These are phyloP conservation scores for Fusarium burgessii DNA, from an alignment of 2,329 filamentous ascomycete species.

Conservation along the genomic window DNA sequence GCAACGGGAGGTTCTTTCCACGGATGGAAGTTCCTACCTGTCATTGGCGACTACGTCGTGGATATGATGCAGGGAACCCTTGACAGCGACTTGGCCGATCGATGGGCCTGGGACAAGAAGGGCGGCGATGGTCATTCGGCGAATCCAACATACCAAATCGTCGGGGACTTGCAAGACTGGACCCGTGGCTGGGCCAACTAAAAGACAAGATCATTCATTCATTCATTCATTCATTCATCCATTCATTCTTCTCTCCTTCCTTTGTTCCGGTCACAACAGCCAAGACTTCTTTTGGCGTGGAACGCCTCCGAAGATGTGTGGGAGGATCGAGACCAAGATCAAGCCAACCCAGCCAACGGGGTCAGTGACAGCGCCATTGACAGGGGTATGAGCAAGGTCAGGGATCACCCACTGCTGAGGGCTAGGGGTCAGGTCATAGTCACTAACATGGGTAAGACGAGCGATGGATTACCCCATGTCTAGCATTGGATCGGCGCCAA, in stretches of 20 bases:
- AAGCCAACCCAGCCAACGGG: conserved; percentile 19
- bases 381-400: background rate
- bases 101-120: conserved; percentile 62
- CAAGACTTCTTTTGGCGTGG: conserved; percentile 11
- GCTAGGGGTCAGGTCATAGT: background rate
- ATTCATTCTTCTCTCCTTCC: background rate
- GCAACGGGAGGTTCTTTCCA: conserved; percentile 74
- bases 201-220: background rate
- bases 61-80: conserved; percentile 60
- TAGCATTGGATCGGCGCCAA: conserved; percentile 31
- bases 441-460: conserved; percentile 11
- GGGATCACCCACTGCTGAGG: background rate
- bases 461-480: conserved; percentile 28
- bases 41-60: conserved; percentile 69
- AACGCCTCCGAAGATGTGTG: conserved; percentile 7
- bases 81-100: conserved; percentile 52
- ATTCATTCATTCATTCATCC: background rate
- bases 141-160: conserved; percentile 57
- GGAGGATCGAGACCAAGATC: conserved; percentile 22
- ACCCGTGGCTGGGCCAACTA: conserved; percentile 48
- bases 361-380: conserved; percentile 3
- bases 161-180: conserved; percentile 56
- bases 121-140: conserved; percentile 56
- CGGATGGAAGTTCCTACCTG: conserved; percentile 73
- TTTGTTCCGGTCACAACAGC: background rate